Percentiles rank a stretch among this genome's conserved stretches.
phyloP scores from a whole-genome alignment of 2,329 filamentous ascomycete genomes.

The Epichloe bromicola region DNA sequence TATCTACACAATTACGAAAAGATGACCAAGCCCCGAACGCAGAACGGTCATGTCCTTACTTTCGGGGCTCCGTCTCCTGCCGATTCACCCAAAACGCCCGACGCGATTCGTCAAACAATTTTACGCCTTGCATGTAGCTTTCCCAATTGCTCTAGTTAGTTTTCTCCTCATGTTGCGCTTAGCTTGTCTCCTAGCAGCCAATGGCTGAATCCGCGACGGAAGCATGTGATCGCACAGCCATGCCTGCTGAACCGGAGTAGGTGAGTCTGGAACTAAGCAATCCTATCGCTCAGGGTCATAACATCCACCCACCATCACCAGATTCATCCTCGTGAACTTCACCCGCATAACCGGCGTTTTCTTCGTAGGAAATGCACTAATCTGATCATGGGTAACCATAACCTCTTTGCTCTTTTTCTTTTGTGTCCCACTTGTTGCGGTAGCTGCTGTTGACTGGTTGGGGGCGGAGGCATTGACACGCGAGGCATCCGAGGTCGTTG shows the following conservation, averaged over 20 bases:
- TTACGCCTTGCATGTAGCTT: background rate
- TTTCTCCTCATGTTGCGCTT: slow-evolving; percentile 4
- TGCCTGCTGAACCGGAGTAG: background rate
- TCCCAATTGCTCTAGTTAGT: background rate
- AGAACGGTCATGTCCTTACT: background rate
- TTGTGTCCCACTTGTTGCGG: slow-evolving; percentile 18
- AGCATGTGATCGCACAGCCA: slow-evolving; percentile 1
- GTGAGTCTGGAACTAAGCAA: slow-evolving; percentile 4
- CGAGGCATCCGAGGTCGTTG: slow-evolving; percentile 16
- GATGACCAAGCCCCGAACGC: background rate
- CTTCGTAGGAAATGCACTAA: slow-evolving; percentile 90
- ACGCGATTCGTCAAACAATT: background rate
- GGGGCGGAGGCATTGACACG: slow-evolving; percentile 7
- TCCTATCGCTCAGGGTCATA: slow-evolving; percentile 40
- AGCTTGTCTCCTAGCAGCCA: slow-evolving; percentile 4
- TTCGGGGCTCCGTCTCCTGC: background rate
- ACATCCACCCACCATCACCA: slow-evolving; percentile 74
- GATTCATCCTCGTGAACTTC: slow-evolving; percentile 87
- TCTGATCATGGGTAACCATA: slow-evolving; percentile 82
- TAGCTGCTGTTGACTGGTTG: slow-evolving; percentile 15
- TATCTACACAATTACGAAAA: background rate
- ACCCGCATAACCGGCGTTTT: slow-evolving; percentile 91
- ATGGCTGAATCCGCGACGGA: slow-evolving; percentile 1
- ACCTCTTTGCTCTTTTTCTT: slow-evolving; percentile 85
- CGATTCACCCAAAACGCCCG: background rate